phyloP scores from a whole-genome alignment of 306 rosid genomes.

The Lotus japonicus region DNA sequence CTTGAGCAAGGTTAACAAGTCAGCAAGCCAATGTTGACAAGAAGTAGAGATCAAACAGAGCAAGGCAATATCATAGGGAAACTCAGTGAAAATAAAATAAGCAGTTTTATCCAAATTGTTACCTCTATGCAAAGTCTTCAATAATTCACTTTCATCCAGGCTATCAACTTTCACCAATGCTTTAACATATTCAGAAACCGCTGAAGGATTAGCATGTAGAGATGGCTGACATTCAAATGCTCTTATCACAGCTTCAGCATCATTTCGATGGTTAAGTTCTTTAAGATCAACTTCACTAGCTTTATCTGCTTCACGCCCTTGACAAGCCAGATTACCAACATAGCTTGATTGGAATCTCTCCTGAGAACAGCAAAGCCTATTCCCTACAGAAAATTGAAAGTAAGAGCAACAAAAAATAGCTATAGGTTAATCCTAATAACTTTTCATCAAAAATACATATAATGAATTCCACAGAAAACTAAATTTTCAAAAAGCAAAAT shows the following conservation, averaged over 20 bases:
- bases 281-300: conserved; percentile 66
- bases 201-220: conserved; percentile 58
- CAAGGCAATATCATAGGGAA: background rate
- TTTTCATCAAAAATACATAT: background rate
- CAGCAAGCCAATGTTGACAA: background rate
- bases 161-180: conserved; percentile 75
- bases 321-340: conserved; percentile 67
- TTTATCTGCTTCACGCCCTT: conserved; percentile 65
- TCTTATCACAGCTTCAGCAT: conserved; percentile 85
- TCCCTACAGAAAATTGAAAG: too few relatives aligned
- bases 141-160: conserved; percentile 76
- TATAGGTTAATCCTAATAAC: too few relatives aligned
- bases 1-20: conserved; percentile 6
- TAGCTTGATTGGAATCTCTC: conserved; percentile 68
- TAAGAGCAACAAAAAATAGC: too few relatives aligned
- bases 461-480: too few relatives aligned
- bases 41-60: background rate
- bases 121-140: conserved; percentile 79
- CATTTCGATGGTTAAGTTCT: conserved; percentile 67
- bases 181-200: conserved; percentile 74
- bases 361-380: conserved; percentile 34
- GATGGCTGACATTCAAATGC: conserved; percentile 80
- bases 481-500: background rate
- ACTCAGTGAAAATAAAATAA: background rate
- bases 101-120: conserved; percentile 17